Conservation (phyloP, 768 basidiomycete genomes). For the Hericium rajendrae region DNA sequence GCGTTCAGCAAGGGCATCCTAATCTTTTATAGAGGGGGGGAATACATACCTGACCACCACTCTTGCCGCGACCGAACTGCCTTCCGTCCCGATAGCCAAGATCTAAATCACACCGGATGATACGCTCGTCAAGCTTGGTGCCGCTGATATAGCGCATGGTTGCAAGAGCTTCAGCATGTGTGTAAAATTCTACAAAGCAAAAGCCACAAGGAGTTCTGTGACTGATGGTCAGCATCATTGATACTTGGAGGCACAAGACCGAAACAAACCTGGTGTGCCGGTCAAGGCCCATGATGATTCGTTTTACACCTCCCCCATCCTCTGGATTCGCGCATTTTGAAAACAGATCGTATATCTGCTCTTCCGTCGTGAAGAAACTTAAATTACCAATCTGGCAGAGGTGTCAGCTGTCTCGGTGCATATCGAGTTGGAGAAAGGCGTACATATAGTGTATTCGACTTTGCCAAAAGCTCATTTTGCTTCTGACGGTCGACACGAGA, state of each 20-base stretch:
- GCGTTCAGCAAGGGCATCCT: background rate
- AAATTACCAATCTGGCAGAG: constrained; percentile 70
- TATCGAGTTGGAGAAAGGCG: constrained; percentile 20
- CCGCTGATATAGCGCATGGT: constrained; percentile 92
- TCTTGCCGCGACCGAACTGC: constrained; percentile 96
- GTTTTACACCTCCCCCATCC: constrained; percentile 84
- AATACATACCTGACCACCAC: constrained; percentile 75
- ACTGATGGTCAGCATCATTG: constrained; percentile 4
- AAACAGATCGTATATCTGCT: constrained; percentile 92
- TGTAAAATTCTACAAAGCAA: constrained; percentile 95
- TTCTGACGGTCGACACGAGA: constrained; percentile 65
- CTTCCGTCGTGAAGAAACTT: constrained; percentile 92
- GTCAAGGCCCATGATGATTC: constrained; percentile 93
- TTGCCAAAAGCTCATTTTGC: constrained; percentile 73
- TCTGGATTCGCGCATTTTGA: constrained; percentile 82
- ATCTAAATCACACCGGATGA: constrained; percentile 96
- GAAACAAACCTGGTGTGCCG: constrained; percentile 64
- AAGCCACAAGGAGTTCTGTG: constrained; percentile 85
- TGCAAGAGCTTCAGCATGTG: constrained; percentile 86
- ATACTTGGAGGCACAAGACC: background rate
- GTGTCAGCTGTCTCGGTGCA: background rate
- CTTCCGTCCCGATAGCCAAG: constrained; percentile 93
- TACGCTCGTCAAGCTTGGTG: constrained; percentile 97
- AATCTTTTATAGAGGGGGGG: background rate
- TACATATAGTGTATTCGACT: constrained; percentile 88